These are phyloP conservation scores for Thuidium tamariscinum DNA, from an alignment of 225 moss, liverwort and hornwort genomes.

Conservation along the genomic window DNA sequence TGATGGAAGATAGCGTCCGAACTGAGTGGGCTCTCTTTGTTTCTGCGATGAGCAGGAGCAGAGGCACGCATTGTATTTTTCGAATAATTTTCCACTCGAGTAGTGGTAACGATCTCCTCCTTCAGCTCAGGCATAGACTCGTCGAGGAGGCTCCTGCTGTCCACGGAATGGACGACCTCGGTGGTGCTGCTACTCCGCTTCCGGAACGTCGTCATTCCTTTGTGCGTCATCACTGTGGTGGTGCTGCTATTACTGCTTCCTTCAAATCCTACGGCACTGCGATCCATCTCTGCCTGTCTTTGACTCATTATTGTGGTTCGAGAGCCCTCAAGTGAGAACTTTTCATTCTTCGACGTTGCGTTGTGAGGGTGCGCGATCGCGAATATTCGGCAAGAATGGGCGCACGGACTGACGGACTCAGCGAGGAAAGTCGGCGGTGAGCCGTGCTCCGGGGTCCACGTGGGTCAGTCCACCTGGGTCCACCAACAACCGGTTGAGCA, in stretches of 20 bases:
- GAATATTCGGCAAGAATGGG: neutral
- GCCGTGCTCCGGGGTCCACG: neutral
- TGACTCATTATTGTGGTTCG: too few relatives aligned
- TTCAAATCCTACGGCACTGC: neutral
- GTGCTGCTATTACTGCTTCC: neutral
- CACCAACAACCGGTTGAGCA: neutral
- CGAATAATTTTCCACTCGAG: neutral
- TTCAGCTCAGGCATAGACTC: constrained; percentile 1
- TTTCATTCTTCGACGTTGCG: neutral
- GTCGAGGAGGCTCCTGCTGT: neutral
- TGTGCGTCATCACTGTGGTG: neutral
- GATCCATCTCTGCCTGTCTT: neutral
- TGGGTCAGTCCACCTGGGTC: neutral
- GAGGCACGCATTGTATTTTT: constrained; percentile 28
- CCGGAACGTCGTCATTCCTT: neutral
- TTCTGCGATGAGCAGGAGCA: constrained; percentile 43
- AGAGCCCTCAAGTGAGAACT: neutral
- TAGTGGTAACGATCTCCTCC: neutral
- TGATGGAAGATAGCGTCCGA: constrained; percentile 87
- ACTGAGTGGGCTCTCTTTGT: constrained; percentile 85
- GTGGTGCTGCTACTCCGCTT: neutral
- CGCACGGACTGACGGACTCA: neutral
- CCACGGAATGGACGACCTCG: neutral
- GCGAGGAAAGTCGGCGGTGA: neutral
- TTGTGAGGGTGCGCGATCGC: neutral